Percentiles rank a stretch among this genome's conserved stretches.
These are phyloP conservation scores for Camelina sativa DNA, from an alignment of 345 rosid genomes.

Conservation along the genomic window DNA sequence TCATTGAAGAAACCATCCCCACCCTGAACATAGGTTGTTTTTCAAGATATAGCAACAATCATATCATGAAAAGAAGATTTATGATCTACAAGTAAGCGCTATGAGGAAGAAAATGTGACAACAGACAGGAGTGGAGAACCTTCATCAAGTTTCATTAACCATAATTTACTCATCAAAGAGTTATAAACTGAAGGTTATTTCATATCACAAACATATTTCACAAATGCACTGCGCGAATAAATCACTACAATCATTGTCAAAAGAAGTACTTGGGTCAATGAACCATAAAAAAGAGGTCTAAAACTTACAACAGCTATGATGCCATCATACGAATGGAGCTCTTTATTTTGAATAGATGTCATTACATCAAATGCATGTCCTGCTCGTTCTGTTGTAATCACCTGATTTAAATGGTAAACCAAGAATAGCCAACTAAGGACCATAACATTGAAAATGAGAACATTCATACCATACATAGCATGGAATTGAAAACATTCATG, in stretches of 20 bases:
- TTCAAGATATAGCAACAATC: background rate
- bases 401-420: constrained; percentile 54
- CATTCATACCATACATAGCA: background rate
- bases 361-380: constrained; percentile 88
- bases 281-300: constrained; percentile 9
- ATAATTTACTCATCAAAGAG: constrained; percentile 10
- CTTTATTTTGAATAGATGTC: constrained; percentile 60
- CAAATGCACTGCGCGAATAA: constrained; percentile 7
- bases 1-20: constrained; percentile 99
- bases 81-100: too few species aligned
- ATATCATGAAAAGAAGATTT: constrained; percentile 5
- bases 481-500: background rate
- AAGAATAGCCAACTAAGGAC: constrained; percentile 20
- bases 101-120: constrained; percentile 16
- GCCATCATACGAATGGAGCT: constrained; percentile 77
- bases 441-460: constrained; percentile 9
- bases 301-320: constrained; percentile 81
- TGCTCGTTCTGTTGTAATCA: constrained; percentile 78
- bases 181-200: background rate
- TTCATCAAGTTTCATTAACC: constrained; percentile 28
- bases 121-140: constrained; percentile 15
- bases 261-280: background rate
- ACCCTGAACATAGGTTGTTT: constrained; percentile 54
- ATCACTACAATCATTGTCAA: constrained; percentile 5
- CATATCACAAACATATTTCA: background rate